Conservation (phyloP, 148 eudicot species). For the Rhododendron mucronatum region DNA sequence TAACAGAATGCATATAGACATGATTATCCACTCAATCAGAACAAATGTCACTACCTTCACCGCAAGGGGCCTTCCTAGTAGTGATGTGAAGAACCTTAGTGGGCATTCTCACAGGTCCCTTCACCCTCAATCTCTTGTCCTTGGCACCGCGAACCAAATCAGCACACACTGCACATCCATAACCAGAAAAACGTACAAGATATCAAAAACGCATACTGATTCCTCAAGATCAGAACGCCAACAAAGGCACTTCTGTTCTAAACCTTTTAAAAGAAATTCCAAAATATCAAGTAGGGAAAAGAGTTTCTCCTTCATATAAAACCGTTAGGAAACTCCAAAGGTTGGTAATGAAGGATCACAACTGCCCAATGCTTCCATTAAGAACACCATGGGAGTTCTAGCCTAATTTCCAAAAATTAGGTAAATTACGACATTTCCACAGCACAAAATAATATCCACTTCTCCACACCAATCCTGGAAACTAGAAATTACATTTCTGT, state of each 20-base stretch:
- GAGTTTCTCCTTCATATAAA: background rate
- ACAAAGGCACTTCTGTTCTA: background rate
- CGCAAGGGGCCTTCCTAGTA: conserved; percentile 92
- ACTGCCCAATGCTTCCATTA: background rate
- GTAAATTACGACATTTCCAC: background rate
- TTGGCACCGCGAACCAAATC: conserved; percentile 14
- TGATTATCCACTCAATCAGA: background rate
- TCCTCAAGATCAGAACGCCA: background rate
- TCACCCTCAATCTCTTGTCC: conserved; percentile 53
- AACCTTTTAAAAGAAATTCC: background rate
- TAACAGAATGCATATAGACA: background rate
- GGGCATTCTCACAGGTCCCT: conserved; percentile 95
- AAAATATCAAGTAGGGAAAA: background rate
- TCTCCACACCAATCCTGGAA: background rate
- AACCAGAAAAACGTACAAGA: background rate
- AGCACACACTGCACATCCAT: conserved; percentile 5
- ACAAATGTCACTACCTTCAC: conserved; percentile 60
- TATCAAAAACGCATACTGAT: background rate
- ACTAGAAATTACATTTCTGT: background rate
- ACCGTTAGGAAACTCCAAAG: background rate
- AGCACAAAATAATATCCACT: too few relatives aligned
- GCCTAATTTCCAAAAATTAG: background rate
- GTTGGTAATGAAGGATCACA: background rate
- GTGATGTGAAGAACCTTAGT: conserved; percentile 86
- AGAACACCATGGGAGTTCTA: background rate